Evolutionary conservation across 352 stramenopile genomes (phyloP).

Genomic region (Phytophthora crassamura): DNA sequence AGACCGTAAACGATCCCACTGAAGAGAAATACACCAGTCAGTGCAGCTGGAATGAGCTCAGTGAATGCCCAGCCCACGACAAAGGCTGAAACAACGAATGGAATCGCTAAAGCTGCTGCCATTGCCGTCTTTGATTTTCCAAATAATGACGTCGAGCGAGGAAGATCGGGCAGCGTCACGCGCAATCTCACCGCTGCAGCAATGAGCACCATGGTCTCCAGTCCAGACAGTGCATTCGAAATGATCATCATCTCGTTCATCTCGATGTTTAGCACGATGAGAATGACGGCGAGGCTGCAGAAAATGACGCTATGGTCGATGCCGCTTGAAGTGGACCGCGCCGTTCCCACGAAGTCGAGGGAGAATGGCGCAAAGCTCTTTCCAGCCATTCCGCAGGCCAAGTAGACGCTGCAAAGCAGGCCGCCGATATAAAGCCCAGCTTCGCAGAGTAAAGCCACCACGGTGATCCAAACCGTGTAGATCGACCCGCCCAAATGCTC

Average conservation of each 20-base stretch:
- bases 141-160: slow-evolving; percentile 54
- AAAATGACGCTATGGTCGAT: slow-evolving; percentile 57
- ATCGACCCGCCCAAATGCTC: slow-evolving; percentile 45
- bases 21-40: slow-evolving; percentile 56
- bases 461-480: slow-evolving; percentile 40
- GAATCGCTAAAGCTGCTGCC: slow-evolving; percentile 41
- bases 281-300: slow-evolving; percentile 62
- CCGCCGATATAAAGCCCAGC: slow-evolving; percentile 54
- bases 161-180: slow-evolving; percentile 41
- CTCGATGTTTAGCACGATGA: slow-evolving; percentile 63
- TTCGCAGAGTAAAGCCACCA: slow-evolving; percentile 44
- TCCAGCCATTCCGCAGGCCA: slow-evolving; percentile 61
- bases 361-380: slow-evolving; percentile 57
- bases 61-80: slow-evolving; percentile 50
- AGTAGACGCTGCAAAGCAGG: slow-evolving; percentile 55
- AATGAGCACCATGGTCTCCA: slow-evolving; percentile 55
- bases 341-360: slow-evolving; percentile 44
- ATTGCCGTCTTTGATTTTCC: slow-evolving; percentile 44
- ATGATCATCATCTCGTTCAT: slow-evolving; percentile 61
- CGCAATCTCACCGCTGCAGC: slow-evolving; percentile 47
- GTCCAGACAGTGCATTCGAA: slow-evolving; percentile 52
- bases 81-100: slow-evolving; percentile 41
- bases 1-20: slow-evolving; percentile 58
- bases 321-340: slow-evolving; percentile 30
- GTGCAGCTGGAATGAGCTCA: slow-evolving; percentile 45